These are phyloP conservation scores for Taiwanofungus camphoratus DNA, from an alignment of 1,284 basidiomycete genomes.

Conservation along the genomic window DNA sequence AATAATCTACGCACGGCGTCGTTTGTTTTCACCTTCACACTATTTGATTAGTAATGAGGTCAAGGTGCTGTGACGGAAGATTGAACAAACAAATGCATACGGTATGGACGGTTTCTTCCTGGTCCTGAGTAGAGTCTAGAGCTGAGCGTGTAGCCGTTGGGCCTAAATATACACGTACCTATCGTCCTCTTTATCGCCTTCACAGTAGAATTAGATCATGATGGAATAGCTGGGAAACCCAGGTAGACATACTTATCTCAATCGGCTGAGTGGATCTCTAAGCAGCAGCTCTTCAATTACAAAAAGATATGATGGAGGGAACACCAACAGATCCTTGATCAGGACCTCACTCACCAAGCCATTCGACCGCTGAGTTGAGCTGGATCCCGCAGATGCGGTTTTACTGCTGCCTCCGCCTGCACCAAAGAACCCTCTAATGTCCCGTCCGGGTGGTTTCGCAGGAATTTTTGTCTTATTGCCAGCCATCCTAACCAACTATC, in stretches of 20 bases:
- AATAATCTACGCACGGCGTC: too few relatives aligned
- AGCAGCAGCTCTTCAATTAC: too few relatives aligned
- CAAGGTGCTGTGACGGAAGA: background rate
- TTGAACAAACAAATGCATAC: background rate
- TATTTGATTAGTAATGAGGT: background rate
- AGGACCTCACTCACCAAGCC: constrained; percentile 9
- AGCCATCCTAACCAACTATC: too few relatives aligned
- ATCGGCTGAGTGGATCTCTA: background rate
- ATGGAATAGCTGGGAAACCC: too few relatives aligned
- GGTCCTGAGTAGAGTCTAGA: background rate
- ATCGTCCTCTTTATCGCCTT: constrained; percentile 3
- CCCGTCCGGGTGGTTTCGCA: constrained; percentile 30
- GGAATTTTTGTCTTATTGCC: constrained; percentile 17
- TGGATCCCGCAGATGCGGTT: constrained; percentile 12
- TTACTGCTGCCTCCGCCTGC: constrained; percentile 15
- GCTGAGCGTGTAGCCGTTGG: too few relatives aligned
- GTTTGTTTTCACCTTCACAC: too few relatives aligned
- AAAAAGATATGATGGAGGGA: too few relatives aligned
- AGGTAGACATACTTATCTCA: constrained; percentile 3
- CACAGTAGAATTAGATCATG: too few relatives aligned
- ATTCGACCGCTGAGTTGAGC: constrained; percentile 8
- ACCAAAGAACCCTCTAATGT: constrained; percentile 42
- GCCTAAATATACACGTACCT: constrained; percentile 1
- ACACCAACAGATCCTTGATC: too few relatives aligned
- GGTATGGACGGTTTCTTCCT: background rate